These are phyloP conservation scores for Areca catechu DNA, from an alignment of 176 grass and related monocot species.

Conservation along the genomic window DNA sequence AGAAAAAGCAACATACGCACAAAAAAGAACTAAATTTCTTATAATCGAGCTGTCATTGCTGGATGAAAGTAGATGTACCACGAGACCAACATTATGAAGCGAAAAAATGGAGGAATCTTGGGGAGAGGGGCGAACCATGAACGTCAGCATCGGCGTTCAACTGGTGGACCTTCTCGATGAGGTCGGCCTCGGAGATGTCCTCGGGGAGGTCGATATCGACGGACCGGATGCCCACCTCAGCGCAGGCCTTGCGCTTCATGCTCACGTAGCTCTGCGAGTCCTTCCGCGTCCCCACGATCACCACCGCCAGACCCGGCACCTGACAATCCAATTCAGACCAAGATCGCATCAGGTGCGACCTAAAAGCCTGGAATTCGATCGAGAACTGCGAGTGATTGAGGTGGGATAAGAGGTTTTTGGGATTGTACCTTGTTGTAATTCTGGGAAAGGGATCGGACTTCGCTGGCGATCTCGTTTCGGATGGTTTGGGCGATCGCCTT, in stretches of 20 bases:
- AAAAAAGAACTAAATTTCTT: too few species aligned
- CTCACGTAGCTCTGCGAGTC: constrained; percentile 86
- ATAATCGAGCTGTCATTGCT: too few species aligned
- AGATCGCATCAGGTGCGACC: background rate
- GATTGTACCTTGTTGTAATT: constrained; percentile 27
- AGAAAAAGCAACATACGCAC: too few species aligned
- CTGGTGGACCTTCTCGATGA: constrained; percentile 68
- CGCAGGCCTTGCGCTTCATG: constrained; percentile 92
- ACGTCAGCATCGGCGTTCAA: constrained; percentile 71
- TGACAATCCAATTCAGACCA: constrained; percentile 3
- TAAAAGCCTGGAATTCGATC: background rate
- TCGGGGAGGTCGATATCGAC: constrained; percentile 76
- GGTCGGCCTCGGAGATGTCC: constrained; percentile 56
- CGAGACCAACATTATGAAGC: too few species aligned
- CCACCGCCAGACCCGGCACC: constrained; percentile 89
- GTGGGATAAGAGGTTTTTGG: background rate
- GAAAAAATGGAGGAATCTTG: background rate
- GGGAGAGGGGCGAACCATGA: constrained; percentile 35
- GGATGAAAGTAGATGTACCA: too few species aligned
- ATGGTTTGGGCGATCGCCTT: constrained; percentile 66
- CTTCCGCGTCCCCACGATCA: constrained; percentile 87
- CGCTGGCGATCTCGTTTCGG: constrained; percentile 49
- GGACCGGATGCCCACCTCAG: constrained; percentile 78
- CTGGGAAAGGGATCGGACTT: constrained; percentile 49
- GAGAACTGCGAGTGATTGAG: background rate